Base-by-base conservation (phyloP, 1,139 yeast species). In the Hansenula lynferdii region DNA sequence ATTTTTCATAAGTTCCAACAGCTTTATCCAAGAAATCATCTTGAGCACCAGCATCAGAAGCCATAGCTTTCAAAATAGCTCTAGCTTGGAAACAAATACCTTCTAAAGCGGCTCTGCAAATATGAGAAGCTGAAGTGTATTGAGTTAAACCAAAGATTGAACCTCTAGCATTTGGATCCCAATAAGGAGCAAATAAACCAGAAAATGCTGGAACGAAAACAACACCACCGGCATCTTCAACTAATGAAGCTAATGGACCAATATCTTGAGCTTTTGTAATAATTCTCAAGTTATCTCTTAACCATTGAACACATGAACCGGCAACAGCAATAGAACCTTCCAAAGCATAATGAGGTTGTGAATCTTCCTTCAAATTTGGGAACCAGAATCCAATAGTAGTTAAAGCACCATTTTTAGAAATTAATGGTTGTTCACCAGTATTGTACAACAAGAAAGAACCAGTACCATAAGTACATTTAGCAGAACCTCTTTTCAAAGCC, bases 321-420 rank as follows among this genome's bases (percentile, higher is more conserved):
- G 97, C 97, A 40, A 89, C 97, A 2, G 97, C 95, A 56, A 90
- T 85, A 17, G 97, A 87, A 43, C 96, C 97, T 65, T 90, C 97
- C 42, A 90, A 68, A 8, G 97, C 97, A 63, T 78, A 90, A 53
- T 84, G 87, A 5, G 97, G 96, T 47, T 71, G 8, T 12, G 26
- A 64, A 37, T 75, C 69, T 37, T 66, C 72, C 32, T 64, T 62
- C 42, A 82, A 62, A 39, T 72, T 71, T 30, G 95, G 94, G 64
- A 89, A 84, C 85, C 95, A 86, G 67, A 74, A 90, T 2, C 94
- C 96, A 42, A 89, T 74, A 2, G 97, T 90, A 31, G 97, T 87
- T 51, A 90, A 72, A 10, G 95, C 80, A 35, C 97, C 97, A 57
- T 85, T 80, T 31, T 75, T 70, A 30, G 90, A 79, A 35, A 81